Percentiles rank a stretch among this genome's conserved stretches.
phyloP scores from a whole-genome alignment of 2,329 filamentous ascomycete species.

The Alternaria sp. region DNA sequence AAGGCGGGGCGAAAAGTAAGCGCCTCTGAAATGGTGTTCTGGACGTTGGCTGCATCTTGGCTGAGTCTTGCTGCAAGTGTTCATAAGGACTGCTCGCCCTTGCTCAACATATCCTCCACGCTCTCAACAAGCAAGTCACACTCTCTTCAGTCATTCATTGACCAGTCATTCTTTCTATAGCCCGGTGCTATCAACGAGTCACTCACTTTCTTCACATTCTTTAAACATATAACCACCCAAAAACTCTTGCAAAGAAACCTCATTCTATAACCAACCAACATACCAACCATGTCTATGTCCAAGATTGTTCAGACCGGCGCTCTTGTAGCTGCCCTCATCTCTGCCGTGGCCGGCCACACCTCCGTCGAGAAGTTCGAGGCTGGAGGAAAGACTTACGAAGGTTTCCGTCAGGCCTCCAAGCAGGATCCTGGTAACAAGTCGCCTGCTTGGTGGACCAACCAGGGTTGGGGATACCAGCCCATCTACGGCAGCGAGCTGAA shows the following conservation, averaged over 20 bases:
- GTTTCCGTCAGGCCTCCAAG: slow-evolving; percentile 39
- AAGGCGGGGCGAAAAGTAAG: slow-evolving; percentile 17
- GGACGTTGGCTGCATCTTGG: slow-evolving; percentile 9
- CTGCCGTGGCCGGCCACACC: slow-evolving; percentile 38
- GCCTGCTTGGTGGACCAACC: slow-evolving; percentile 45
- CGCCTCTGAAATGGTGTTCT: slow-evolving; percentile 14
- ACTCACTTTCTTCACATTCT: slow-evolving; percentile 23
- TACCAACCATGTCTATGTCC: slow-evolving; percentile 27
- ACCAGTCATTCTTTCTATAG: slow-evolving; percentile 37
- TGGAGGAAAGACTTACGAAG: slow-evolving; percentile 40
- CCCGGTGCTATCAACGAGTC: slow-evolving; percentile 38
- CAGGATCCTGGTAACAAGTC: slow-evolving; percentile 36
- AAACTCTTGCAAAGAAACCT: not conserved
- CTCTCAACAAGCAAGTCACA: slow-evolving; percentile 30
- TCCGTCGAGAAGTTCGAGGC: slow-evolving; percentile 37
- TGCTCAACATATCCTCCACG: slow-evolving; percentile 12
- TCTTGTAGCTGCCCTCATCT: slow-evolving; percentile 39
- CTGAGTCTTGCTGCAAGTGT: slow-evolving; percentile 3
- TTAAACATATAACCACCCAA: slow-evolving; percentile 14
- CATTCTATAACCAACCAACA: not conserved
- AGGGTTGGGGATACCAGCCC: slow-evolving; percentile 45
- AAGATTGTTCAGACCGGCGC: slow-evolving; percentile 39
- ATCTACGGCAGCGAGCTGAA: slow-evolving; percentile 38
- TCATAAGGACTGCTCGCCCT: slow-evolving; percentile 26
- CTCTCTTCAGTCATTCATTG: slow-evolving; percentile 35